Evolutionary conservation across 2,329 filamentous ascomycete species (phyloP).

Genomic region (Claviceps monticola): DNA sequence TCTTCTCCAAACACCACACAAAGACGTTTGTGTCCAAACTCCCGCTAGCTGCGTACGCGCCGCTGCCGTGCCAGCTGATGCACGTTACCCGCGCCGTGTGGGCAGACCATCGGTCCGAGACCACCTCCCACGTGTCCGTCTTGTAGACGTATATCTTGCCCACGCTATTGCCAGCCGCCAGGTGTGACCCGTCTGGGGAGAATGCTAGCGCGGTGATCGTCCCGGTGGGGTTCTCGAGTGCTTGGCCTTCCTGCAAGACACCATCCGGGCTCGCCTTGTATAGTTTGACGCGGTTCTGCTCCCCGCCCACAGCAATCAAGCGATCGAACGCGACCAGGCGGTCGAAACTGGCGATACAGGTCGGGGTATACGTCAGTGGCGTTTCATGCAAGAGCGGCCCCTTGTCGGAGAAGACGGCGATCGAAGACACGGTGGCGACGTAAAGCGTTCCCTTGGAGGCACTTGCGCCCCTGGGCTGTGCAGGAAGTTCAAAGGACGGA

Average conservation of each 20-base stretch:
- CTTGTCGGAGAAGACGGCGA: slow-evolving; percentile 39
- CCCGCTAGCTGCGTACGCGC: slow-evolving; percentile 69
- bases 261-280: slow-evolving; percentile 46
- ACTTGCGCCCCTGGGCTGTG: slow-evolving; percentile 67
- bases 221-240: slow-evolving; percentile 55
- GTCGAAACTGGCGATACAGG: slow-evolving; percentile 56
- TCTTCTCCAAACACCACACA: slow-evolving; percentile 73
- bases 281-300: slow-evolving; percentile 61
- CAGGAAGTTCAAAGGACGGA: slow-evolving; percentile 49
- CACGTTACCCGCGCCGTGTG: slow-evolving; percentile 44
- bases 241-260: slow-evolving; percentile 37
- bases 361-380: slow-evolving; percentile 50
- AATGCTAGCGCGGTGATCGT: slow-evolving; percentile 72
- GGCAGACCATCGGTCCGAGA: slow-evolving; percentile 59
- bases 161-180: slow-evolving; percentile 70
- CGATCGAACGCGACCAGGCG: slow-evolving; percentile 48
- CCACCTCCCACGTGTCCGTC: slow-evolving; percentile 49
- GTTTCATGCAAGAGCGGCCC: slow-evolving; percentile 46
- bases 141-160: slow-evolving; percentile 79
- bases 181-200: slow-evolving; percentile 58
- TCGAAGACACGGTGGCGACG: slow-evolving; percentile 40
- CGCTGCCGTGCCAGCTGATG: slow-evolving; percentile 63
- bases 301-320: slow-evolving; percentile 63
- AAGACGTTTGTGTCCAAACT: slow-evolving; percentile 84
- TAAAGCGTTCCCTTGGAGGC: slow-evolving; percentile 37